These are phyloP conservation scores for Diplodia seriata DNA, from an alignment of 2,329 filamentous ascomycete species.

Conservation along the genomic window DNA sequence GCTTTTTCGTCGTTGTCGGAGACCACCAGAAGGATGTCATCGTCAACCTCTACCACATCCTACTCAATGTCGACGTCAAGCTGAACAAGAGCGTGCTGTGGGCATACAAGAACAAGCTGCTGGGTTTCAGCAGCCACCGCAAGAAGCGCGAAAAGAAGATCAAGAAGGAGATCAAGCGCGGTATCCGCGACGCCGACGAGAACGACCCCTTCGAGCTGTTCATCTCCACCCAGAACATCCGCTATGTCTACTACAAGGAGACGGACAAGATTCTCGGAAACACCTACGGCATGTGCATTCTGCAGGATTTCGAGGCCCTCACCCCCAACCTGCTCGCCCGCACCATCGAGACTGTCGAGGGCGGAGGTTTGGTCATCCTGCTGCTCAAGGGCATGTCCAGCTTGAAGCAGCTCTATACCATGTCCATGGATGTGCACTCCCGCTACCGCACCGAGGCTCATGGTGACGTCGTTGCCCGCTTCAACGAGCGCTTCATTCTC, in stretches of 20 bases:
- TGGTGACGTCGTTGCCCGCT: slow-evolving; percentile 89
- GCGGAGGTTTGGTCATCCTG: slow-evolving; percentile 87
- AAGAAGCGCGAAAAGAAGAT: slow-evolving; percentile 99
- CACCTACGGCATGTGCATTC: slow-evolving; percentile 97
- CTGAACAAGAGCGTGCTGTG: slow-evolving; percentile 96
- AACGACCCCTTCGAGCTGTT: slow-evolving; percentile 98
- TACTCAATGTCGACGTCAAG: slow-evolving; percentile 87
- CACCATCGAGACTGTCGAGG: slow-evolving; percentile 97
- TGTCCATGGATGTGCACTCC: slow-evolving; percentile 98
- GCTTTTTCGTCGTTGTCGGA: slow-evolving; percentile 96
- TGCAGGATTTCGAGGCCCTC: slow-evolving; percentile 97
- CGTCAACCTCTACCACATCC: slow-evolving; percentile 91
- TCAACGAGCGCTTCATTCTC: slow-evolving; percentile 97
- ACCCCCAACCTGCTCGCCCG: slow-evolving; percentile 96
- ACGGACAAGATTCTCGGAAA: slow-evolving; percentile 98
- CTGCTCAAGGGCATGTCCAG: slow-evolving; percentile 96
- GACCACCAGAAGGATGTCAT: slow-evolving; percentile 96
- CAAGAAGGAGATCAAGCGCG: slow-evolving; percentile 96
- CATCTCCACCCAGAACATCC: slow-evolving; percentile 93
- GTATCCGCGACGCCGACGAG: slow-evolving; percentile 87
- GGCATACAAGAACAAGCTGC: slow-evolving; percentile 98
- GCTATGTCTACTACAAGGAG: slow-evolving; percentile 99
- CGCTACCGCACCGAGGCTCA: slow-evolving; percentile 96
- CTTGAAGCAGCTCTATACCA: slow-evolving; percentile 93
- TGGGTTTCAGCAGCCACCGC: slow-evolving; percentile 91